A percentile compares a stretch with the other conserved stretches of the same genome.
phyloP scores from a whole-genome alignment of 2,329 filamentous ascomycete species.

The Penicillium sp. region DNA sequence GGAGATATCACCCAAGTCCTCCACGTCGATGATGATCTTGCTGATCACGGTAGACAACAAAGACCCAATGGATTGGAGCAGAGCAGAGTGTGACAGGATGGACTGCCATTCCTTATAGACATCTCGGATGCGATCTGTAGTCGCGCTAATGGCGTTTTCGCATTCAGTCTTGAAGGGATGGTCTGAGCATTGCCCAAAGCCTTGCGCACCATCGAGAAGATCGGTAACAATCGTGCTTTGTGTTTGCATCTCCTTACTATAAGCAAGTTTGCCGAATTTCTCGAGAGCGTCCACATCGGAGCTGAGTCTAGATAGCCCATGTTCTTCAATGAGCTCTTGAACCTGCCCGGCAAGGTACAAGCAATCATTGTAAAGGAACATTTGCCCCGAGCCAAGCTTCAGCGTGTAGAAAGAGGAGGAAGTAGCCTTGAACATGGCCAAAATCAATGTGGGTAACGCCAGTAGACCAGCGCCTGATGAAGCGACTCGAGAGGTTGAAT shows the following conservation, averaged over 20 bases:
- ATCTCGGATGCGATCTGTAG: conserved; percentile 58
- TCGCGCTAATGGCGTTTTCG: conserved; percentile 60
- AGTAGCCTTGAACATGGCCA: conserved; percentile 54
- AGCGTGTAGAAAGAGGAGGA: conserved; percentile 49
- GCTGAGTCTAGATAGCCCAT: conserved; percentile 52
- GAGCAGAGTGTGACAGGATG: conserved; percentile 60
- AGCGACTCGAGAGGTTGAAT: conserved; percentile 39
- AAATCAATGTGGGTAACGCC: conserved; percentile 48
- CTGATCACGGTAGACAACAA: conserved; percentile 58
- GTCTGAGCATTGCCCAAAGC: conserved; percentile 61
- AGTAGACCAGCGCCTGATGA: conserved; percentile 47
- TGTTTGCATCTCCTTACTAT: conserved; percentile 65
- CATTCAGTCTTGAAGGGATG: conserved; percentile 62
- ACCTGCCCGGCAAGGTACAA: conserved; percentile 59
- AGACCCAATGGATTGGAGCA: conserved; percentile 63
- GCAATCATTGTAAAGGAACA: conserved; percentile 67
- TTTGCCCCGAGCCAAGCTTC: conserved; percentile 54
- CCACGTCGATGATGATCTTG: conserved; percentile 63
- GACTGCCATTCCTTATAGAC: conserved; percentile 60
- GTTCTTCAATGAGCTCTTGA: conserved; percentile 49
- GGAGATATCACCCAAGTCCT: conserved; percentile 65
- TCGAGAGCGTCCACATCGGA: conserved; percentile 59
- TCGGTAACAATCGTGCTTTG: conserved; percentile 64
- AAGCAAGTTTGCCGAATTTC: conserved; percentile 61
- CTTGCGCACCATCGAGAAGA: conserved; percentile 63